phyloP scores from a whole-genome alignment of 768 basidiomycete genomes.

The Chlorophyllum brunneum region DNA sequence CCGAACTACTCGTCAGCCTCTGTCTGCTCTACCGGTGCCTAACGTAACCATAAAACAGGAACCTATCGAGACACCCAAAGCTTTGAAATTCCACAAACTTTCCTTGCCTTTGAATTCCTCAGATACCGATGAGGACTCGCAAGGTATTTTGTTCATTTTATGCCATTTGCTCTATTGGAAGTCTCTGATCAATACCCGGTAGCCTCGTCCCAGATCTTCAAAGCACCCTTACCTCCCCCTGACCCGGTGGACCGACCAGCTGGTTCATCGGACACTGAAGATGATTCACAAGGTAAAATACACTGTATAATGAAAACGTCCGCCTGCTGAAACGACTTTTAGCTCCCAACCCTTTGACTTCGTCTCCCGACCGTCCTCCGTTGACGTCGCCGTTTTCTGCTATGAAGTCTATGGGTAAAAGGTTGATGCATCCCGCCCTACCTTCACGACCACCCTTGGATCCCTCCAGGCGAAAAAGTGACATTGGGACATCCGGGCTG shows the following conservation, averaged over 20 bases:
- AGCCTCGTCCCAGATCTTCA: neutral
- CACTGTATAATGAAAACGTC: neutral
- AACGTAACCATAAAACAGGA: neutral
- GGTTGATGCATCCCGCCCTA: neutral
- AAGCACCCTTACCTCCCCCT: neutral
- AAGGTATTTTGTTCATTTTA: slow-evolving; percentile 12
- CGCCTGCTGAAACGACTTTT: neutral
- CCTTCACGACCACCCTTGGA: neutral
- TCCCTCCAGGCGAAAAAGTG: neutral
- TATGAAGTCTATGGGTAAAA: neutral
- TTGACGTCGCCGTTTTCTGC: neutral
- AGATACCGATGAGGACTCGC: slow-evolving; percentile 19
- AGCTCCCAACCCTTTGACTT: slow-evolving; percentile 1
- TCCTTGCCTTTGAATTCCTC: slow-evolving; percentile 12
- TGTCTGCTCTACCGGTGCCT: neutral
- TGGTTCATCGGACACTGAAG: slow-evolving; percentile 14
- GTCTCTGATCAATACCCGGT: neutral
- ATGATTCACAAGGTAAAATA: slow-evolving; percentile 11
- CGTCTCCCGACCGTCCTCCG: slow-evolving; percentile 3
- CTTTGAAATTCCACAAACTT: neutral
- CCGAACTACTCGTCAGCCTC: neutral
- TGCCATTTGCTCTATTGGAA: neutral
- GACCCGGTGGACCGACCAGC: neutral
- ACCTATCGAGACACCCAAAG: neutral
- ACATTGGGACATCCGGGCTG: neutral